Base-by-base conservation (phyloP, 208 protist species). In the Trypanosoma mega region DNA sequence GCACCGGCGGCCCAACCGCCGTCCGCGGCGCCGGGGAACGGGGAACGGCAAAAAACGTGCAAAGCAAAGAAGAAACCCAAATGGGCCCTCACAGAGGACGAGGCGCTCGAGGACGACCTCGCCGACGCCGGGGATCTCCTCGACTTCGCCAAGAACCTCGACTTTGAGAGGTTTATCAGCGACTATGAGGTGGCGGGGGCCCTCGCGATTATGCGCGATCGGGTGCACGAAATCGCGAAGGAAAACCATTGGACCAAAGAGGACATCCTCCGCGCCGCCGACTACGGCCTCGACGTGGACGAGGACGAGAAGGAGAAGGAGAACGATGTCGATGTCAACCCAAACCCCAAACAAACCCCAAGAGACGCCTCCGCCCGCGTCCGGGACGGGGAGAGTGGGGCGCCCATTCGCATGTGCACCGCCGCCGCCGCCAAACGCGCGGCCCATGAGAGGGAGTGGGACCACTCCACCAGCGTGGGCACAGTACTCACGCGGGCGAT, bases 1-100 rank as follows among this genome's bases (percentile, higher is more conserved):
- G 62, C 52, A 20, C 43, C 5, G 61, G 39, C 45, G 57, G 3
- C 47, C 56, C 43, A 9, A 50, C 34, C 14, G 11, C n/a, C 39
- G 29, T 23, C 0, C 20, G 26, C 4, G 46, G 49, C 1, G 37
- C 54, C 55, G 24, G 16, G 12, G 30, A n/a, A 44, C 41, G 29
- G 21, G 34, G 29, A 14, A 34, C 41, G 9, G 20, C 27, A 53
- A 29, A 18, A 36, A 23, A 37, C 24, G 53, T 20, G 30, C 16
- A 57, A 67, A 21, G 60, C 47, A 23, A 60, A 63, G 46, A 65
- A 72, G 56, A 96, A 96, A 68, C 90, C 90, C 16, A 88, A 93
- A 74, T 96, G 90, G 88, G 90, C 90, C 20, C 80, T 96, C 67
- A 96, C 90, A 24, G 87, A 93, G 63, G 87, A 96, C 36, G 90